Evolutionary conservation across 108 stramenopile genomes (phyloP), one percentile per base, ranked within the genome.

Genomic region (Discostella pseudostelligera): DNA sequence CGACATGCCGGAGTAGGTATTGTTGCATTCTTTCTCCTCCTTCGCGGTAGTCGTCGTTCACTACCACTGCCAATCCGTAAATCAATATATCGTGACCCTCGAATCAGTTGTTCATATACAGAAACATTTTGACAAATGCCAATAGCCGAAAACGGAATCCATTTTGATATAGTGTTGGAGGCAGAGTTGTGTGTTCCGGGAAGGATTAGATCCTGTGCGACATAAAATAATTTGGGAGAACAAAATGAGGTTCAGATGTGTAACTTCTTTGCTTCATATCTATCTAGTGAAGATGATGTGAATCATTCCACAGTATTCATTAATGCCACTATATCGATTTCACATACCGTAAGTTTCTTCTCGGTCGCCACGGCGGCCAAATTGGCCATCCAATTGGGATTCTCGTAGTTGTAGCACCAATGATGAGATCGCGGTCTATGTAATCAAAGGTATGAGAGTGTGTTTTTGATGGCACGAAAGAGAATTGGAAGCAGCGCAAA

Each of bases 161-260:
- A 74, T 37, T 67, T 59, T n/a, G 68, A 51, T 19, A 88, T 84
- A 9, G 87, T 83, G 57, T 53, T 70, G 12, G 84, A 82, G 29
- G 83, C 87, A 4, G 84, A 76, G 72, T 88, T 79, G 57, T 85
- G 84, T 55, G 83, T 81, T 46, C 83, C 87, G 2, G 84, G 84
- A 14, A 88, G 65, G 25, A 81, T 67, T 39, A 85, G 53, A 17
- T 83, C 71, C 43, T 40, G 32, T 32, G 3, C 5, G 32, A n/a
- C n/a, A n/a, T n/a, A n/a, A n/a, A n/a, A n/a, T n/a, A n/a, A 5
- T 21, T 13, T n/a, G n/a, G n/a, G n/a, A n/a, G n/a, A n/a, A n/a
- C n/a, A n/a, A n/a, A n/a, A n/a, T n/a, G n/a, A n/a, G n/a, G n/a
- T n/a, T n/a, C n/a, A n/a, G n/a, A n/a, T n/a, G n/a, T n/a, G n/a